Percentiles rank a stretch among this genome's conserved stretches.
These are phyloP conservation scores for Byssochlamys sp. DNA, from an alignment of 2,329 filamentous ascomycete species.

Conservation along the genomic window DNA sequence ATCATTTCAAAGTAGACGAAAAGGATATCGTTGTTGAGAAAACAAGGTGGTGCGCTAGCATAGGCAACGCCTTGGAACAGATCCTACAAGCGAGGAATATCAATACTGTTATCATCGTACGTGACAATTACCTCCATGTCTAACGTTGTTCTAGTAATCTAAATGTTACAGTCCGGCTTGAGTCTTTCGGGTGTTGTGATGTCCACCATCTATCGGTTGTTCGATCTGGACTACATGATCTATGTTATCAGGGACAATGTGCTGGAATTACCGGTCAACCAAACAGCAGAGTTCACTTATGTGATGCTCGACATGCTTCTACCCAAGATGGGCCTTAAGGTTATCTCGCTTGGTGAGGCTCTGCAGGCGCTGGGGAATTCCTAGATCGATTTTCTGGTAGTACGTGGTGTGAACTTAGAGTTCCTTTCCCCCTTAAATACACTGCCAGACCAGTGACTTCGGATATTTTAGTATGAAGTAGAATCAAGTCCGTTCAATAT, in stretches of 20 bases:
- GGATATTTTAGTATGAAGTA: neutral
- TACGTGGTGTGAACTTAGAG: neutral
- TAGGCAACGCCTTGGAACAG: conserved; percentile 33
- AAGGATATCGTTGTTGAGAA: conserved; percentile 30
- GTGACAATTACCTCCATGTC: conserved; percentile 2
- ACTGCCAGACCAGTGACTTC: neutral
- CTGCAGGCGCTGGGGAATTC: conserved; percentile 4
- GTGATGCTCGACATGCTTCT: conserved; percentile 16
- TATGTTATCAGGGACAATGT: conserved; percentile 32
- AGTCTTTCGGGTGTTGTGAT: conserved; percentile 36
- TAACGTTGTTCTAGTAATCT: neutral
- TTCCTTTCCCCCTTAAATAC: neutral
- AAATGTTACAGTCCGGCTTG: conserved; percentile 26
- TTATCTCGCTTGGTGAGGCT: conserved; percentile 12
- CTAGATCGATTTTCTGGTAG: conserved; percentile 36
- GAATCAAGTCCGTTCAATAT: too few species aligned
- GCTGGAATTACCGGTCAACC: conserved; percentile 18
- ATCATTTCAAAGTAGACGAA: conserved; percentile 21
- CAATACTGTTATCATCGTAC: conserved; percentile 32
- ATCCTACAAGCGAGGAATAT: conserved; percentile 32
- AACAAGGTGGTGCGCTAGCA: conserved; percentile 35
- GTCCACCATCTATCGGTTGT: conserved; percentile 35
- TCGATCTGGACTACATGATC: conserved; percentile 37
- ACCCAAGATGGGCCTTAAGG: conserved; percentile 19
- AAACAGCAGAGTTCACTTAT: conserved; percentile 9